Conservation (phyloP, 495 filamentous ascomycete genomes). For the Talaromyces liani region DNA sequence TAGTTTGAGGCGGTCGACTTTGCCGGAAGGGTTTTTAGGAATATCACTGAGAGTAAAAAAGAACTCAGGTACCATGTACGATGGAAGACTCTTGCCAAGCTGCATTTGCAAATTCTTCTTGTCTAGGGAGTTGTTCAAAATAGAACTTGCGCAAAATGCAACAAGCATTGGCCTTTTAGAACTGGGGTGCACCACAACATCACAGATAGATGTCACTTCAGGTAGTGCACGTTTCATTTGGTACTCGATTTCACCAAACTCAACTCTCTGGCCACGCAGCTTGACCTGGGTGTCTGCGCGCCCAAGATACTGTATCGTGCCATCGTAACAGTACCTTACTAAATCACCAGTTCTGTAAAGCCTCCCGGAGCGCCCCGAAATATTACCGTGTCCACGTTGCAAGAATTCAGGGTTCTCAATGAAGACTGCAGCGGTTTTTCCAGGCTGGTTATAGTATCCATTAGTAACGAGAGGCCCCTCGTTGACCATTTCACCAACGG, state of each 20-base stretch:
- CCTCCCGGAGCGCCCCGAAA: slow-evolving; percentile 15
- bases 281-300: slow-evolving; percentile 25
- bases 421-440: slow-evolving; percentile 19
- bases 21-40: slow-evolving; percentile 27
- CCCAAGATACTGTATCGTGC: slow-evolving; percentile 19
- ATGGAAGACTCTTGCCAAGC: slow-evolving; percentile 12
- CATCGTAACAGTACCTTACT: slow-evolving; percentile 16
- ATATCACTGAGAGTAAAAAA: slow-evolving; percentile 12
- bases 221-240: slow-evolving; percentile 36
- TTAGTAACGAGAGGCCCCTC: slow-evolving; percentile 20
- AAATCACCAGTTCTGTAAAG: slow-evolving; percentile 9
- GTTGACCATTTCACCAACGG: slow-evolving; percentile 24
- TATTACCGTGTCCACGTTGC: slow-evolving; percentile 21
- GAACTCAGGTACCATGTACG: slow-evolving; percentile 28
- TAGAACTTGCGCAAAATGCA: background rate
- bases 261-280: slow-evolving; percentile 21
- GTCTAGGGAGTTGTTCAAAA: background rate
- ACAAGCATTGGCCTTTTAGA: background rate
- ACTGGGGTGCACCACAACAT: background rate
- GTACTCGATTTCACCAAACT: slow-evolving; percentile 21
- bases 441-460: slow-evolving; percentile 21
- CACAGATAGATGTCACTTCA: slow-evolving; percentile 17
- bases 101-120: background rate
- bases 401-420: slow-evolving; percentile 12
- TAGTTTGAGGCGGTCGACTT: slow-evolving; percentile 24